Conservation (phyloP, 768 basidiomycete genomes). For the Serpula lacrymans region DNA sequence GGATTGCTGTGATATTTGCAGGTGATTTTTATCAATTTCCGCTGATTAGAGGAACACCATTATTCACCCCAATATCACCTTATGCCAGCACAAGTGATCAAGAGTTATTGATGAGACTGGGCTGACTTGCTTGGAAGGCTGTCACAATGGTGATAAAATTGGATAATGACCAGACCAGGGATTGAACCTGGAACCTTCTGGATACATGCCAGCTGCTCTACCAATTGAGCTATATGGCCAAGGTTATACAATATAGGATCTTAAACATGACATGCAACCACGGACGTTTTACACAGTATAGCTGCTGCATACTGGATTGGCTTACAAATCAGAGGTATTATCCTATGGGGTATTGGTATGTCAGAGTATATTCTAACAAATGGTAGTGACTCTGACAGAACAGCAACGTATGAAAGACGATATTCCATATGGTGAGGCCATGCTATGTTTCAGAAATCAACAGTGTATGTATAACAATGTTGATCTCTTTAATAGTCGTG, state of each 20-base stretch:
- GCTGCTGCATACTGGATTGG: no score
- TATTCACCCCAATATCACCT: conserved; percentile 21
- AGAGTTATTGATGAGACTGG: neutral
- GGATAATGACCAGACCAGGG: no score
- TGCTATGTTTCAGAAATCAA: neutral
- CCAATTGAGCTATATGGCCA: no score
- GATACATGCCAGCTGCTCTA: no score
- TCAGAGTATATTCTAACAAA: no score
- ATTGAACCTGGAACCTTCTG: no score
- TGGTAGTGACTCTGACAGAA: neutral
- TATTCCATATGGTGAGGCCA: conserved; percentile 13
- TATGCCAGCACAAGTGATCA: neutral
- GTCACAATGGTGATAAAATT: conserved; percentile 14
- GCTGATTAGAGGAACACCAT: conserved; percentile 23
- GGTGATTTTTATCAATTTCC: conserved; percentile 34
- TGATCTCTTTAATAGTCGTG: conserved; percentile 14
- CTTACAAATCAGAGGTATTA: no score
- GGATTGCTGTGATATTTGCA: conserved; percentile 26
- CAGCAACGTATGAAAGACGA: conserved; percentile 25
- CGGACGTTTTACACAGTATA: no score
- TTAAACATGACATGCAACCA: no score
- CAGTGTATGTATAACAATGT: conserved; percentile 14
- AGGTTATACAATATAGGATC: no score
- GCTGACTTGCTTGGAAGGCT: conserved; percentile 12
- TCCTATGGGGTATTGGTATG: no score